A percentile compares a stretch with the other conserved stretches of the same genome.
These are phyloP conservation scores for Lactarius sanguifluus DNA, from an alignment of 768 basidiomycete genomes.

Conservation along the genomic window DNA sequence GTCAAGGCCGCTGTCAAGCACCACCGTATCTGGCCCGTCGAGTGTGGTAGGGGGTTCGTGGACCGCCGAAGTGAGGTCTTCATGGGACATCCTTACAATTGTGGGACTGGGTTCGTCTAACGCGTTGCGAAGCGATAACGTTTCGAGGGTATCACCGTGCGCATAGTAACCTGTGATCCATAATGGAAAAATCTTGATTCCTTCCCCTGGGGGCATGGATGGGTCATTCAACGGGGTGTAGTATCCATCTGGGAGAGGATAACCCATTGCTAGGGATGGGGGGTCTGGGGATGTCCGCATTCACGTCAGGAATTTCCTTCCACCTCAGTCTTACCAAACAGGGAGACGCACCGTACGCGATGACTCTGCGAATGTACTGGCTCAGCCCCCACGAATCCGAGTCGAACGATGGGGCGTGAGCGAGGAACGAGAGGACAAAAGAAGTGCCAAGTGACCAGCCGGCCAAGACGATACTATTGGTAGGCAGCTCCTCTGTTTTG, in stretches of 20 bases:
- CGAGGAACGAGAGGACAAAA: neutral
- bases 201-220: neutral
- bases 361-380: conserved; percentile 1
- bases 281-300: neutral
- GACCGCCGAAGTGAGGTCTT: neutral
- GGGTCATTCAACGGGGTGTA: conserved; percentile 1
- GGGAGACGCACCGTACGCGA: conserved; percentile 5
- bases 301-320: neutral
- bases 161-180: neutral
- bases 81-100: neutral
- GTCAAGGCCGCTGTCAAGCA: neutral
- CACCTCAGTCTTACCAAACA: neutral
- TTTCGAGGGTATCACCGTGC: conserved; percentile 4
- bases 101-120: neutral
- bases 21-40: neutral
- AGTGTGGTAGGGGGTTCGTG: neutral
- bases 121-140: neutral
- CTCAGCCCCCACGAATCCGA: neutral
- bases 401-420: neutral
- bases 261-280: neutral
- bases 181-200: neutral
- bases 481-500: neutral
- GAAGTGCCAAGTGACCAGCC: neutral
- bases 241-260: conserved; percentile 1
- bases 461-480: neutral